These are phyloP conservation scores for Saururus chinensis DNA, from an alignment of 164 flowering plant species.

Conservation along the genomic window DNA sequence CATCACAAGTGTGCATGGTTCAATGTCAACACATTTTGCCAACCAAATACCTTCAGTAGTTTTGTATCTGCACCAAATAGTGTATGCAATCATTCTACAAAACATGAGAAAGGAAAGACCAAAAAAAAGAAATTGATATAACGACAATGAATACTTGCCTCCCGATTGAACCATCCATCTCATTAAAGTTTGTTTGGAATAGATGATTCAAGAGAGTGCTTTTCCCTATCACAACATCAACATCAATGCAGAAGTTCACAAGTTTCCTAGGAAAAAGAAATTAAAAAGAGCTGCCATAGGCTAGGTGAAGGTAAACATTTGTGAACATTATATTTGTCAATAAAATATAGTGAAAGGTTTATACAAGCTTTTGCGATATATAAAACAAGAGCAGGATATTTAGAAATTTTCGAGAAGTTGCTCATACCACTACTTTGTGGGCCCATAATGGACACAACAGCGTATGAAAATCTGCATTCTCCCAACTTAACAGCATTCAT, in stretches of 20 bases:
- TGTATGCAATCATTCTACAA: neutral
- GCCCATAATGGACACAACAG: slow-evolving; percentile 95
- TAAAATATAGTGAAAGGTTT: too few relatives aligned
- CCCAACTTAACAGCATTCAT: slow-evolving; percentile 63
- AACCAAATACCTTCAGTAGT: slow-evolving; percentile 96
- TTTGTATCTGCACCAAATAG: slow-evolving; percentile 51
- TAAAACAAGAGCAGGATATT: neutral
- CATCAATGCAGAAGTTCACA: too few relatives aligned
- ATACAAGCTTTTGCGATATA: neutral
- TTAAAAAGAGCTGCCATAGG: too few relatives aligned
- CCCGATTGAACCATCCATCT: slow-evolving; percentile 97
- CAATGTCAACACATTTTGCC: slow-evolving; percentile 78
- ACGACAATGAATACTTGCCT: slow-evolving; percentile 17
- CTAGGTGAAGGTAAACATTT: too few relatives aligned
- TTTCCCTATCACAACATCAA: slow-evolving; percentile 48
- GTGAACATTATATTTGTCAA: too few relatives aligned
- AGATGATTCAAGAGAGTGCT: slow-evolving; percentile 84
- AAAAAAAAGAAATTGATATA: neutral
- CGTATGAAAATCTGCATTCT: slow-evolving; percentile 91
- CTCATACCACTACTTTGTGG: slow-evolving; percentile 95
- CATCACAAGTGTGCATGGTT: slow-evolving; percentile 89
- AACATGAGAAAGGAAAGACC: neutral
- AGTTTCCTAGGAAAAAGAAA: neutral
- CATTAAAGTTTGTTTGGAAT: slow-evolving; percentile 76
- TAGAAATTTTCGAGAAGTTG: neutral